Base-by-base conservation (phyloP, 331 rosid genomes). In the Arachis monticola region DNA sequence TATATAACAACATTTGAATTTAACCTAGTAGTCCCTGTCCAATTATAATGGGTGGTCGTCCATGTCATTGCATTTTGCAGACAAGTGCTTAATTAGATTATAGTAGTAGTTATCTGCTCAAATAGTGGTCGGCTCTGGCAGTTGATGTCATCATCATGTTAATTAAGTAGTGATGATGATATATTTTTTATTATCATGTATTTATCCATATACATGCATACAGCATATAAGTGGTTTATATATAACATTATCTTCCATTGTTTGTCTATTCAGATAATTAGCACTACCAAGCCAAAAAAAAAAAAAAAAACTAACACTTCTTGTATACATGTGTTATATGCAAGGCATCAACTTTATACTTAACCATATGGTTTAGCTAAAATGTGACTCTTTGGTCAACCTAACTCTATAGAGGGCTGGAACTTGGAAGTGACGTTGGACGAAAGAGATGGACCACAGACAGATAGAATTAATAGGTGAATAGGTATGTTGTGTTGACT, bases 1-100 rank as follows among this genome's bases (percentile, higher is more conserved):
- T 17, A 17, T 17, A 17, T 17, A 63, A 30, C 55, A 12, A 30
- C 45, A 11, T 64, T 64, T 14, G 30, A 75, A 48, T 55, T 48
- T 10, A 64, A 59, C 74, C 30, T 50, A 70, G 57, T 56, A 70
- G 57, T 56, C 72, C 61, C 14, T 62, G 32, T 80, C 74, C 67
- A 72, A 57, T 76, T 41, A 62, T 68, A 56, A 52, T 73, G 65
- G 35, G 74, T 50, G 77, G 75, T 27, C 13, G 57, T 67, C 60
- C 72, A 77, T 67, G 76, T 70, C 65, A 76, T 64, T 77, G 5
- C 42, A 64, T 10, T 8, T 53, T 71, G 85, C 52, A 69, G 84
- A 79, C 69, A 77, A 77, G 69, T 63, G 86, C 66, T 67, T 31
- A 32, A 32, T 32, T 32, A 32, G 38, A 32, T 32, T 32, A 32